These are phyloP conservation scores for Waitea zeae DNA, from an alignment of 1,284 basidiomycete genomes.

Conservation along the genomic window DNA sequence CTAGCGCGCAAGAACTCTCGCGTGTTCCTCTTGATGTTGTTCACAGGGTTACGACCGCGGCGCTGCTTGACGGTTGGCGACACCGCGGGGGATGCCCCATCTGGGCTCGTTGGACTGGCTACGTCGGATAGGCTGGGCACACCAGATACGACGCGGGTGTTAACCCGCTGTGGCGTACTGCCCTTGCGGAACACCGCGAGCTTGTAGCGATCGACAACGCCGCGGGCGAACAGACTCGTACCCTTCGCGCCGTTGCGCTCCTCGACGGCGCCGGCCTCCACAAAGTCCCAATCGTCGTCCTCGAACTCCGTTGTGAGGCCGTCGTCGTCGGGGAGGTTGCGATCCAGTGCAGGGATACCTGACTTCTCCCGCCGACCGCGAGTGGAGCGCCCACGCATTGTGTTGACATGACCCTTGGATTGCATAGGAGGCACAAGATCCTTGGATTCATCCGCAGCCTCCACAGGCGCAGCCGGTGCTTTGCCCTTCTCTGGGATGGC, in stretches of 20 bases:
- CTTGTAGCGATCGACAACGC: conserved; percentile 67
- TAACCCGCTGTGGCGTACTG: conserved; percentile 34
- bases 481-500: too few species aligned
- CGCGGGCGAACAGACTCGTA: conserved; percentile 65
- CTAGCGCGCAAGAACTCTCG: conserved; percentile 53
- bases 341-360: conserved; percentile 58
- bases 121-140: conserved; percentile 26
- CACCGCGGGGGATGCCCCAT: too few species aligned
- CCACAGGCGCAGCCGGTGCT: not conserved
- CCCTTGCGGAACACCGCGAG: conserved; percentile 70
- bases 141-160: conserved; percentile 29
- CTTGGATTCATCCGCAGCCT: not conserved
- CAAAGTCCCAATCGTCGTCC: conserved; percentile 78
- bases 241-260: conserved; percentile 63
- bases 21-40: conserved; percentile 56
- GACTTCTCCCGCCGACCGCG: conserved; percentile 52
- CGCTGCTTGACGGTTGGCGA: conserved; percentile 37
- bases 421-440: conserved; percentile 5
- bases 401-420: conserved; percentile 14
- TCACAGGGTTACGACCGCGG: conserved; percentile 43
- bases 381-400: conserved; percentile 12
- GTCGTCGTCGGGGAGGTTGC: conserved; percentile 36
- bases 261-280: conserved; percentile 60
- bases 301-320: conserved; percentile 43
- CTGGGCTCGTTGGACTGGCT: too few species aligned